Evolutionary conservation across 495 filamentous ascomycete genomes (phyloP).

Genomic region (Melanomma pulvis-pyrius): DNA sequence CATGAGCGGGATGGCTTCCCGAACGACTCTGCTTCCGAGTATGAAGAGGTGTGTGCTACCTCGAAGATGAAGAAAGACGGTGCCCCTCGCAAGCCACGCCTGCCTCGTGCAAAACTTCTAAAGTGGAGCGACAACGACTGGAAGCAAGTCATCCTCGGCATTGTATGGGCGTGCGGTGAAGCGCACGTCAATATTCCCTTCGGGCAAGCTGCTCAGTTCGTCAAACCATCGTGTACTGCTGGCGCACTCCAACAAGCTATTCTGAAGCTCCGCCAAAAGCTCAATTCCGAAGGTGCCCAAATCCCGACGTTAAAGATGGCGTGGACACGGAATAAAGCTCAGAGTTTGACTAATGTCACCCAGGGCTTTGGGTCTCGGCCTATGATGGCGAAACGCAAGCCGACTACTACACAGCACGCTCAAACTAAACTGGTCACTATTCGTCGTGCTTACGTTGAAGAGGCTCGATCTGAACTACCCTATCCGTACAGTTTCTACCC

Average conservation of each 20-base stretch:
- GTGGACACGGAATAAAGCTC: slow-evolving; percentile 1
- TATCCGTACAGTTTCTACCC: too few species aligned
- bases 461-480: too few species aligned
- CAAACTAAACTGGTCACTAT: too few species aligned
- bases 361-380: not conserved
- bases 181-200: slow-evolving; percentile 6
- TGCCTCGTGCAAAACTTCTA: slow-evolving; percentile 8
- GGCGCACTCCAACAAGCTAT: slow-evolving; percentile 24
- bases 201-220: slow-evolving; percentile 5
- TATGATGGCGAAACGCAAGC: not conserved
- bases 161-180: slow-evolving; percentile 24
- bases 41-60: not conserved
- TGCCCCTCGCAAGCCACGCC: slow-evolving; percentile 5
- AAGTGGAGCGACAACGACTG: slow-evolving; percentile 23
- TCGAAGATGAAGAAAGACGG: not conserved
- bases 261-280: slow-evolving; percentile 12
- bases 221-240: not conserved
- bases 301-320: slow-evolving; percentile 2
- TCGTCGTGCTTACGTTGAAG: too few species aligned
- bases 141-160: slow-evolving; percentile 12
- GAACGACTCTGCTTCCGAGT: too few species aligned
- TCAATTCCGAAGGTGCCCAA: slow-evolving; percentile 7
- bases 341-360: not conserved
- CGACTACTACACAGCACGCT: not conserved
- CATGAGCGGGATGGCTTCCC: too few species aligned